These are phyloP conservation scores for Lactifluus subvellereus DNA, from an alignment of 768 basidiomycete species.

Conservation along the genomic window DNA sequence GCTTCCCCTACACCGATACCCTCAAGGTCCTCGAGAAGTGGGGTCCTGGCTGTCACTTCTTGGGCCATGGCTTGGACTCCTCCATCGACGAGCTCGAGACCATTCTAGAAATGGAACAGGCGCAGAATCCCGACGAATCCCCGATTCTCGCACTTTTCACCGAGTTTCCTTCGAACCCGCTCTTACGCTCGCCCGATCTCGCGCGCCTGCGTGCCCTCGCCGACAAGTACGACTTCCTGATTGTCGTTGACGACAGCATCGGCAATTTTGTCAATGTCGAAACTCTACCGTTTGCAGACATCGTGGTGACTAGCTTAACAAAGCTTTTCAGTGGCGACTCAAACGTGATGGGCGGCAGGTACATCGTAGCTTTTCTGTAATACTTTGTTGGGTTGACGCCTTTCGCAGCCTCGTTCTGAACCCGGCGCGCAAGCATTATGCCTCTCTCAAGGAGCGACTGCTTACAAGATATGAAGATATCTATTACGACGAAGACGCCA, in stretches of 20 bases:
- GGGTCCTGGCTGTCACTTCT: conserved; percentile 90
- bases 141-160: conserved; percentile 80
- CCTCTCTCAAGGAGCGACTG: conserved; percentile 55
- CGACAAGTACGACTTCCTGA: conserved; percentile 80
- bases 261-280: conserved; percentile 94
- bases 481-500: conserved; percentile 87
- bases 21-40: conserved; percentile 92
- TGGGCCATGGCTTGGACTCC: conserved; percentile 69
- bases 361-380: conserved; percentile 26
- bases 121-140: conserved; percentile 39
- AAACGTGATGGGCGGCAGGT: conserved; percentile 99
- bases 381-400: not conserved
- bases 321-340: conserved; percentile 94
- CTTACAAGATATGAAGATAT: conserved; percentile 65
- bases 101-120: conserved; percentile 46
- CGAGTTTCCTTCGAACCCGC: conserved; percentile 94
- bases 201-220: conserved; percentile 69
- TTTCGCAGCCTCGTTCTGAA: conserved; percentile 75
- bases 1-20: conserved; percentile 94
- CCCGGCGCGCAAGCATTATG: conserved; percentile 66
- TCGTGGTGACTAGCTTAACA: conserved; percentile 86
- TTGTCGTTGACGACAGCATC: conserved; percentile 91
- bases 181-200: conserved; percentile 80
- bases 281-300: conserved; percentile 77
- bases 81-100: conserved; percentile 70